Conservation (phyloP, 768 basidiomycete species). For the Roridomyces roridus region DNA sequence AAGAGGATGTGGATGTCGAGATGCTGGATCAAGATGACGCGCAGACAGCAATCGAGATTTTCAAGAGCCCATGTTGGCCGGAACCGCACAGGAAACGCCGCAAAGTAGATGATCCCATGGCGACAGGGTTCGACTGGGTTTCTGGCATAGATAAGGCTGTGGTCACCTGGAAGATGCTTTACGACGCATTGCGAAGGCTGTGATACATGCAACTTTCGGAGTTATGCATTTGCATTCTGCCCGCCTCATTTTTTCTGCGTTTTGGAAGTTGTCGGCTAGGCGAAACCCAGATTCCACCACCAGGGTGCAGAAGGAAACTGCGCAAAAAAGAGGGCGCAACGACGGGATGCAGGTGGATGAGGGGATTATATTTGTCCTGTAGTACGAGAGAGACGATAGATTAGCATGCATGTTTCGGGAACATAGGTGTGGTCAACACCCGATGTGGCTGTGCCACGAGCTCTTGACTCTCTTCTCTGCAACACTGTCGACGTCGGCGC, state of each 20-base stretch:
- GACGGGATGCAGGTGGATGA: too few relatives aligned
- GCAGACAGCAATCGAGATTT: conserved; percentile 6
- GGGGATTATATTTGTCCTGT: too few relatives aligned
- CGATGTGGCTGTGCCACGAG: background rate
- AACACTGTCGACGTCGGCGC: conserved; percentile 51
- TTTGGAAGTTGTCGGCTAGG: too few relatives aligned
- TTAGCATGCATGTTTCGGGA: too few relatives aligned
- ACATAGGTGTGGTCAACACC: too few relatives aligned
- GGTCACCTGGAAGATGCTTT: conserved; percentile 12
- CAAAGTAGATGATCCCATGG: too few relatives aligned
- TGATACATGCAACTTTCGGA: too few relatives aligned
- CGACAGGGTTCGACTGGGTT: background rate
- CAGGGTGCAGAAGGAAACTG: background rate
- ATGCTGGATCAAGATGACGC: conserved; percentile 18
- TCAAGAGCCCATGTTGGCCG: background rate
- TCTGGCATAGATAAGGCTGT: background rate
- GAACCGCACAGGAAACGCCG: too few relatives aligned
- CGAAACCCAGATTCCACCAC: background rate
- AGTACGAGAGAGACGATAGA: too few relatives aligned
- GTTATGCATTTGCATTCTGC: background rate
- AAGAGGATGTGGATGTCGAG: background rate
- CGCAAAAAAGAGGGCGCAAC: background rate
- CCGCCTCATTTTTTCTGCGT: too few relatives aligned
- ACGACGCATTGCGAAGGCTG: background rate
- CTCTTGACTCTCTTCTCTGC: conserved; percentile 25